Evolutionary conservation across 2,329 filamentous ascomycete species (phyloP).

Genomic region (Cercospora citrullina): DNA sequence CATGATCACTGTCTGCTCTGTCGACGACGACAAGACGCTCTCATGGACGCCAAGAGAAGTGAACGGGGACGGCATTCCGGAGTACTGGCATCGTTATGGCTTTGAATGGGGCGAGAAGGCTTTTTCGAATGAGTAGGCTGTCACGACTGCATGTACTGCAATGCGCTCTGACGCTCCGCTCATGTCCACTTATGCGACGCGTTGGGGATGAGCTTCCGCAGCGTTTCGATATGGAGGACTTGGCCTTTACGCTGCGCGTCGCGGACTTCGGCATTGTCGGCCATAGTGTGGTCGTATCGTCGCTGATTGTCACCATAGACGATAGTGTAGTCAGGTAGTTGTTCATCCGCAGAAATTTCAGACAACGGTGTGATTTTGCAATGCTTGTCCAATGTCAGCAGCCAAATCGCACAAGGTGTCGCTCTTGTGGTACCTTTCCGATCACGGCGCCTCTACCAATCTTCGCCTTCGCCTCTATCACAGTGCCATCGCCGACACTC

Average conservation of each 20-base stretch:
- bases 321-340: conserved; percentile 49
- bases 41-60: conserved; percentile 16
- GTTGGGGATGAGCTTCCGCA: conserved; percentile 39
- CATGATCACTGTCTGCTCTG: conserved; percentile 16
- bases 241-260: conserved; percentile 37
- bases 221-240: conserved; percentile 37
- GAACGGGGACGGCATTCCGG: conserved; percentile 22
- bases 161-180: no score
- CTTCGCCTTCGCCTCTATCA: conserved; percentile 35
- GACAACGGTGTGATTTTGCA: conserved; percentile 47
- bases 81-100: conserved; percentile 26
- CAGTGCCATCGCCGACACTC: conserved; percentile 34
- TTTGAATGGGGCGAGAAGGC: conserved; percentile 27
- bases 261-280: conserved; percentile 31
- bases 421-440: conserved; percentile 43
- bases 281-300: conserved; percentile 44
- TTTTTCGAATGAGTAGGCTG: conserved; percentile 9
- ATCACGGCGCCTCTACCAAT: conserved; percentile 44
- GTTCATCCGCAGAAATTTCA: conserved; percentile 40
- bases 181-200: conserved; percentile 39
- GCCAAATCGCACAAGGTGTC: neutral
- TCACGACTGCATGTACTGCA: neutral
- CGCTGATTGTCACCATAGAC: conserved; percentile 44
- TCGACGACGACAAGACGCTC: conserved; percentile 17
- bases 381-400: conserved; percentile 36